A percentile compares a stretch with the other conserved stretches of the same genome.
Conservation (phyloP, 169 alveolate species). For the Cyclospora cayetanensis region DNA sequence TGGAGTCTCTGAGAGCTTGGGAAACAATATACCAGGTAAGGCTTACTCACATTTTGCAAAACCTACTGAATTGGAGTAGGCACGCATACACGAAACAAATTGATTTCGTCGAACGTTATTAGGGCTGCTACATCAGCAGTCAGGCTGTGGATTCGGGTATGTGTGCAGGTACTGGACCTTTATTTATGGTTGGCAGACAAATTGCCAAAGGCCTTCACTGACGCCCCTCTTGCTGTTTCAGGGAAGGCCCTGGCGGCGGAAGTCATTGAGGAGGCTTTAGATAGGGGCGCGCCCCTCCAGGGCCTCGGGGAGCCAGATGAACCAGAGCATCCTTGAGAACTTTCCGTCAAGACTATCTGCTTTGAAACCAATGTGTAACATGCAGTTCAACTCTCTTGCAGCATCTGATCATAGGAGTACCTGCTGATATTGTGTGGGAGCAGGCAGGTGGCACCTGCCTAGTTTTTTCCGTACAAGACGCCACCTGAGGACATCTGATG, state of each 20-base stretch:
- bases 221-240: slow-evolving; percentile 28
- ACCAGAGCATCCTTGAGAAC: background rate
- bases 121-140: background rate
- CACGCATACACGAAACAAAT: too few relatives aligned
- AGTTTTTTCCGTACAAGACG: too few relatives aligned
- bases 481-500: too few relatives aligned
- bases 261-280: background rate
- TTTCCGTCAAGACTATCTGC: too few relatives aligned
- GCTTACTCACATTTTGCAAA: too few relatives aligned
- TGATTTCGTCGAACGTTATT: too few relatives aligned
- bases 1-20: slow-evolving; percentile 56
- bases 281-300: slow-evolving; percentile 1
- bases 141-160: background rate
- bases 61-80: too few relatives aligned
- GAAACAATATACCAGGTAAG: slow-evolving; percentile 50
- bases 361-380: too few relatives aligned
- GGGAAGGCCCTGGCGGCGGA: slow-evolving; percentile 56
- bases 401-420: too few relatives aligned
- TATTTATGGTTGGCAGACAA: slow-evolving; percentile 62
- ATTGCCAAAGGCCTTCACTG: slow-evolving; percentile 47
- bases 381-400: too few relatives aligned
- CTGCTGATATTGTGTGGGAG: too few relatives aligned
- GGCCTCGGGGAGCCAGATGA: background rate
- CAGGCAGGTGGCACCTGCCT: too few relatives aligned
- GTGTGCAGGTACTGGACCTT: slow-evolving; percentile 49